Evolutionary conservation across 2,329 filamentous ascomycete species (phyloP), one percentile per base, ranked within the genome.

Genomic region (Pyricularia sp.): DNA sequence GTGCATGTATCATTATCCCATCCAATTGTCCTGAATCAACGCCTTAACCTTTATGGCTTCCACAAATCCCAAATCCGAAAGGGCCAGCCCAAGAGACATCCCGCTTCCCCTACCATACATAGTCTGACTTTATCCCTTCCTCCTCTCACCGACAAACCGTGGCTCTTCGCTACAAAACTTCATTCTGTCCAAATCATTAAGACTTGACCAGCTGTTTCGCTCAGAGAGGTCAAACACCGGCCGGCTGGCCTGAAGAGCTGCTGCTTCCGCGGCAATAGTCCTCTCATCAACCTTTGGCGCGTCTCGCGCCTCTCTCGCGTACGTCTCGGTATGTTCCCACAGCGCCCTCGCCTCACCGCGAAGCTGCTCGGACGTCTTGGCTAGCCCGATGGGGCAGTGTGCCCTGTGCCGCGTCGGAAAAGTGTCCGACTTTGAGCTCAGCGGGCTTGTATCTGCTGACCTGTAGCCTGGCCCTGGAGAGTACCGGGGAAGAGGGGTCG

Each of bases 401-500:
- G 58, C 12, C 58, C 58, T 7, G 14, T 61, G 23, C 23, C 58
- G 23, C 23, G 33, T 17, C 2, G 23, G 20, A 17, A 28, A 26
- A 5, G 33, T 28, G 14, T n/a, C 33, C 30, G 64, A 25, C 64
- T 23, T 11, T 14, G 64, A 20, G 64, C n/a, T 65, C n/a, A 42
- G 10, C 2, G 64, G 64, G 33, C 31, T 42, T 5, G 30, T 42
- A 4, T 67, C 58, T 17, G 68, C 59, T 20, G 68, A 70, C 36
- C 75, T 73, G 1, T 76, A 25, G 26, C 65, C 65, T 11, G 42
- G 65, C n/a, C 58, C 58, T 23, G 25, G 17, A 12, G 58, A 10
- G 58, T 2, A 61, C 25, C 58, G 58, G 23, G 58, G 23, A 20
- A 28, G 12, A 61, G 58, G 58, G n/a, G 58, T 20, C 58, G 17